phyloP scores from a whole-genome alignment of 2,329 filamentous ascomycete genomes.

The Mycosphaerelloides madeirae region DNA sequence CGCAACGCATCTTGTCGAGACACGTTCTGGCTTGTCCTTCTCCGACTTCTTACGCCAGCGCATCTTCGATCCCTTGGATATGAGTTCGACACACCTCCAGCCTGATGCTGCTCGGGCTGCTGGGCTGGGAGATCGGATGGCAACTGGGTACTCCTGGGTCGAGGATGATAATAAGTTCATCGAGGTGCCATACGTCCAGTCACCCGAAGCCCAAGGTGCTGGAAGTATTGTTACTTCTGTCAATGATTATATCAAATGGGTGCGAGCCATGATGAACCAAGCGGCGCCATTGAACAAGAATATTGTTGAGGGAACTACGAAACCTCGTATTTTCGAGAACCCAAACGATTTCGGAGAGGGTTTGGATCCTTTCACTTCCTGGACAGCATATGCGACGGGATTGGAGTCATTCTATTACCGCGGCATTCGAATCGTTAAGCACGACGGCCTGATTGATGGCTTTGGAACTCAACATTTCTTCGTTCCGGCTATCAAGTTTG shows the following conservation, averaged over 20 bases:
- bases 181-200: slow-evolving; percentile 25
- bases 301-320: slow-evolving; percentile 24
- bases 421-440: slow-evolving; percentile 27
- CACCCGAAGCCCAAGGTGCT: slow-evolving; percentile 38
- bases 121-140: slow-evolving; percentile 32
- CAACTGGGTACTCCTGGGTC: slow-evolving; percentile 43
- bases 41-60: slow-evolving; percentile 38
- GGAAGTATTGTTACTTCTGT: slow-evolving; percentile 39
- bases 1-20: slow-evolving; percentile 45
- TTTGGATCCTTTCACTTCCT: slow-evolving; percentile 21
- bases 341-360: slow-evolving; percentile 14
- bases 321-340: slow-evolving; percentile 23
- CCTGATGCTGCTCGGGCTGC: slow-evolving; percentile 17
- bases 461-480: slow-evolving; percentile 28
- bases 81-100: slow-evolving; percentile 42
- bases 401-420: slow-evolving; percentile 29
- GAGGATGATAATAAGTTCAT: slow-evolving; percentile 24
- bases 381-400: slow-evolving; percentile 25
- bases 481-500: slow-evolving; percentile 27
- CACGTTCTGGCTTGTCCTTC: slow-evolving; percentile 37
- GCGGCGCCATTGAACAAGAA: slow-evolving; percentile 24
- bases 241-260: slow-evolving; percentile 31
- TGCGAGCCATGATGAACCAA: slow-evolving; percentile 29
- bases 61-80: slow-evolving; percentile 46
- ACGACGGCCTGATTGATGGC: slow-evolving; percentile 29